Percentiles rank a stretch among this genome's conserved stretches.
Conservation (phyloP, 2,329 filamentous ascomycete genomes). For the Cercospora zeina region DNA sequence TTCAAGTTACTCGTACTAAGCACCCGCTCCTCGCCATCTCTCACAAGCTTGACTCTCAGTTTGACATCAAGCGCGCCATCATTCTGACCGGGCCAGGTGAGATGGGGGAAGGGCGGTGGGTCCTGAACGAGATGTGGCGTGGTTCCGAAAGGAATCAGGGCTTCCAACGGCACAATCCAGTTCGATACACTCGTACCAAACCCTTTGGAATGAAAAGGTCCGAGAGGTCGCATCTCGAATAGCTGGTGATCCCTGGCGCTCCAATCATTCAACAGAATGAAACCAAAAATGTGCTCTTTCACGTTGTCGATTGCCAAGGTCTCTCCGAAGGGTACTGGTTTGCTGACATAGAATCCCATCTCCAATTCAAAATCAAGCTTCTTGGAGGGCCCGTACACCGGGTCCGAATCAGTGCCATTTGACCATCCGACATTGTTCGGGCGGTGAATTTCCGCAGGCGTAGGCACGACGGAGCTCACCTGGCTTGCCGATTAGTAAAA, state of each 20-base stretch:
- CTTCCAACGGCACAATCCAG: constrained; percentile 63
- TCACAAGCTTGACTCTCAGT: constrained; percentile 36
- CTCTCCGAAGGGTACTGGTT: constrained; percentile 44
- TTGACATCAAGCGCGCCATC: constrained; percentile 39
- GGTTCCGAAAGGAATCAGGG: constrained; percentile 48
- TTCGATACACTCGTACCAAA: constrained; percentile 62
- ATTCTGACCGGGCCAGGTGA: constrained; percentile 30
- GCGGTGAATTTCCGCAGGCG: constrained; percentile 43
- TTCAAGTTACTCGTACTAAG: constrained; percentile 39
- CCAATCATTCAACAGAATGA: constrained; percentile 66
- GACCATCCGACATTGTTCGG: constrained; percentile 49
- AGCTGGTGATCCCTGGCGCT: constrained; percentile 58
- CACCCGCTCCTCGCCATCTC: constrained; percentile 29
- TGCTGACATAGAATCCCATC: constrained; percentile 50
- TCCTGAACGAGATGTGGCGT: constrained; percentile 34
- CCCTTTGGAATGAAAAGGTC: constrained; percentile 62
- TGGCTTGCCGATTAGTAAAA: not conserved
- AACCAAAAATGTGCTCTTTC: constrained; percentile 60
- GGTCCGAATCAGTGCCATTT: constrained; percentile 31
- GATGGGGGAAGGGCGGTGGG: constrained; percentile 35
- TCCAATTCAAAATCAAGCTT: constrained; percentile 54
- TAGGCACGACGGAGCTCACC: constrained; percentile 35
- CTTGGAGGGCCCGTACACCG: constrained; percentile 47
- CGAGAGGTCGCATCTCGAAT: constrained; percentile 62
- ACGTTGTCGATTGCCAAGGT: constrained; percentile 46